A percentile compares a stretch with the other conserved stretches of the same genome.
These are phyloP conservation scores for Calendula officinalis DNA, from an alignment of 129 eudicot species.

Conservation along the genomic window DNA sequence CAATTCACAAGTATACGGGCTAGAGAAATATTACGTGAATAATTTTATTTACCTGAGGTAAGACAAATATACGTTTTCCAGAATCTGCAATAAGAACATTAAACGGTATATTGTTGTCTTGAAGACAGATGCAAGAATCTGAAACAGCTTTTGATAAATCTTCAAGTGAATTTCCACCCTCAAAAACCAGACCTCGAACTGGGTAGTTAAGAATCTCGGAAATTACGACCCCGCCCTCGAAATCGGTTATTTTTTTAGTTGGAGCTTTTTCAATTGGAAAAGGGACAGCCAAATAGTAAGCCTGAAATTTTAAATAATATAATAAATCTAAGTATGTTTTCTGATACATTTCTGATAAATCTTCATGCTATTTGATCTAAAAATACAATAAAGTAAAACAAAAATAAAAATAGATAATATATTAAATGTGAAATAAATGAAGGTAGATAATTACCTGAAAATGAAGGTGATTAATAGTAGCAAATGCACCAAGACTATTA, in stretches of 20 bases:
- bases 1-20: too few relatives aligned
- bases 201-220: conserved; percentile 31
- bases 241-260: background rate
- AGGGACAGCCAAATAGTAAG: background rate
- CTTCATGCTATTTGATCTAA: too few relatives aligned
- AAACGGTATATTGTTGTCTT: conserved; percentile 87
- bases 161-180: conserved; percentile 69
- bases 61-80: conserved; percentile 78
- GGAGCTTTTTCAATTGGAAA: background rate
- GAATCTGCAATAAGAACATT: conserved; percentile 89
- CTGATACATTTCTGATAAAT: too few relatives aligned
- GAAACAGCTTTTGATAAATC: conserved; percentile 72
- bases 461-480: conserved; percentile 97
- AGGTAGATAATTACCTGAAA: conserved; percentile 56
- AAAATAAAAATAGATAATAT: too few relatives aligned
- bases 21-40: background rate
- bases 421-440: background rate
- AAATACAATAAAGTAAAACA: too few relatives aligned
- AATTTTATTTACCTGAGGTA: conserved; percentile 73
- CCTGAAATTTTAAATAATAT: background rate
- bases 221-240: background rate
- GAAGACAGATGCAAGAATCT: conserved; percentile 87
- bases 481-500: conserved; percentile 99
- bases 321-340: conserved; percentile 2
- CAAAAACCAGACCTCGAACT: conserved; percentile 85